Evolutionary conservation across 768 basidiomycete species (phyloP).

Genomic region (Fomitopsis pulvina): DNA sequence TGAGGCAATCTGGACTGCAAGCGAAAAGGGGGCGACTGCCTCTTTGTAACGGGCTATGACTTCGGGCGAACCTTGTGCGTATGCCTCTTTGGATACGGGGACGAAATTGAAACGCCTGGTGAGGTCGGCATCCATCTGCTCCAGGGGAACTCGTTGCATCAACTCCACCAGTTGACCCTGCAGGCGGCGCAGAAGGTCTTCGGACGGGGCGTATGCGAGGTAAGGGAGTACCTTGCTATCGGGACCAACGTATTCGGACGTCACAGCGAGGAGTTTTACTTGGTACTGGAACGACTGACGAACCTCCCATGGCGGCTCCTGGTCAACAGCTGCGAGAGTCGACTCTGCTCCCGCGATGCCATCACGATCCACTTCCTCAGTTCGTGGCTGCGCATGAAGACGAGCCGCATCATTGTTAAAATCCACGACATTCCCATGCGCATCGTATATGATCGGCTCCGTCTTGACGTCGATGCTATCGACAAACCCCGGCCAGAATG

Average conservation of each 20-base stretch:
- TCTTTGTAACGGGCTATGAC: slow-evolving; percentile 34
- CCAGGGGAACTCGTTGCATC: slow-evolving; percentile 11
- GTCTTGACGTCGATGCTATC: slow-evolving; percentile 48
- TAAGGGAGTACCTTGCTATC: slow-evolving; percentile 69
- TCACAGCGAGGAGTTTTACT: slow-evolving; percentile 55
- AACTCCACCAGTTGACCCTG: slow-evolving; percentile 9
- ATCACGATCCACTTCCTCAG: background rate
- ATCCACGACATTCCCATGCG: no score
- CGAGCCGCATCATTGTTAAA: no score
- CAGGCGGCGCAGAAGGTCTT: slow-evolving; percentile 38
- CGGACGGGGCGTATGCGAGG: slow-evolving; percentile 55
- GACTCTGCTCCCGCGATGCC: background rate
- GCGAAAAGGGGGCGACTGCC: slow-evolving; percentile 56
- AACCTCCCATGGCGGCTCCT: slow-evolving; percentile 46
- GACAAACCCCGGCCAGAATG: slow-evolving; percentile 71
- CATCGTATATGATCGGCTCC: no score
- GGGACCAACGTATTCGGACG: slow-evolving; percentile 25
- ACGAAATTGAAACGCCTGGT: slow-evolving; percentile 43
- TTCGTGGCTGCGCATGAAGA: slow-evolving; percentile 30
- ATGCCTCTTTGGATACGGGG: slow-evolving; percentile 27
- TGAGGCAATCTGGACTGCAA: slow-evolving; percentile 68
- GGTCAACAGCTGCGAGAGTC: slow-evolving; percentile 1
- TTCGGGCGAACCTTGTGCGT: background rate
- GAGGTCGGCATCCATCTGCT: slow-evolving; percentile 13
- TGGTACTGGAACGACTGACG: slow-evolving; percentile 59